These are phyloP conservation scores for Cyberlindnera petersonii DNA, from an alignment of 805 yeast genomes.

Conservation along the genomic window DNA sequence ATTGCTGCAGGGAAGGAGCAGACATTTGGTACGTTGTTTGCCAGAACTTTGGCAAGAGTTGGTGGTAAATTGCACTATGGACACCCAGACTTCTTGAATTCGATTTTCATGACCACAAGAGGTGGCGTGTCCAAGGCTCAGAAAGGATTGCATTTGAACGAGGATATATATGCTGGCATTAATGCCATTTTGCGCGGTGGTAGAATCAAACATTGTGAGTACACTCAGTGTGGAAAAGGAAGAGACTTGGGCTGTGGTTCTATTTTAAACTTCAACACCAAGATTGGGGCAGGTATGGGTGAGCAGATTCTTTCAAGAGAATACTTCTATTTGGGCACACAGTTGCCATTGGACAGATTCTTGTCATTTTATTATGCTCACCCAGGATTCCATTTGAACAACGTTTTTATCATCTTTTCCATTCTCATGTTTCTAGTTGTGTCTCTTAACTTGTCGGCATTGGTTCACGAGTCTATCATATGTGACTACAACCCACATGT, in stretches of 20 bases:
- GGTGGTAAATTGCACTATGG: constrained; percentile 86
- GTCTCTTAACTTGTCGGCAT: constrained; percentile 56
- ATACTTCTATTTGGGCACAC: constrained; percentile 74
- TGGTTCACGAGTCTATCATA: constrained; percentile 56
- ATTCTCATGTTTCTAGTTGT: constrained; percentile 59
- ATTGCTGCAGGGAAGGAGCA: constrained; percentile 91
- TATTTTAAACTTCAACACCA: constrained; percentile 74
- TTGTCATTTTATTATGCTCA: constrained; percentile 80
- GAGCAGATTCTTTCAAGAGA: constrained; percentile 83
- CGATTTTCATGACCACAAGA: constrained; percentile 74
- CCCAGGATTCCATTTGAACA: constrained; percentile 81
- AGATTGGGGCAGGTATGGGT: constrained; percentile 90
- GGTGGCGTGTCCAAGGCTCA: constrained; percentile 89
- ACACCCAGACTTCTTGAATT: constrained; percentile 78
- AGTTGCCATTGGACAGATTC: constrained; percentile 72
- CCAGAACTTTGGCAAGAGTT: constrained; percentile 74
- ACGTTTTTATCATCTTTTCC: constrained; percentile 68
- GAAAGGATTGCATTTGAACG: constrained; percentile 76
- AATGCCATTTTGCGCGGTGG: constrained; percentile 76
- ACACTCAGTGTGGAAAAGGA: constrained; percentile 83
- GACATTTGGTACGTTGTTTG: constrained; percentile 80
- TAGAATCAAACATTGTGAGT: constrained; percentile 73
- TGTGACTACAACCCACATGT: constrained; percentile 57
- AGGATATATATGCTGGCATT: constrained; percentile 86
- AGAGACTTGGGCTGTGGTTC: constrained; percentile 83